These are phyloP conservation scores for Monosiga brevicollis DNA, from an alignment of 78 protist genomes.

Conservation along the genomic window DNA sequence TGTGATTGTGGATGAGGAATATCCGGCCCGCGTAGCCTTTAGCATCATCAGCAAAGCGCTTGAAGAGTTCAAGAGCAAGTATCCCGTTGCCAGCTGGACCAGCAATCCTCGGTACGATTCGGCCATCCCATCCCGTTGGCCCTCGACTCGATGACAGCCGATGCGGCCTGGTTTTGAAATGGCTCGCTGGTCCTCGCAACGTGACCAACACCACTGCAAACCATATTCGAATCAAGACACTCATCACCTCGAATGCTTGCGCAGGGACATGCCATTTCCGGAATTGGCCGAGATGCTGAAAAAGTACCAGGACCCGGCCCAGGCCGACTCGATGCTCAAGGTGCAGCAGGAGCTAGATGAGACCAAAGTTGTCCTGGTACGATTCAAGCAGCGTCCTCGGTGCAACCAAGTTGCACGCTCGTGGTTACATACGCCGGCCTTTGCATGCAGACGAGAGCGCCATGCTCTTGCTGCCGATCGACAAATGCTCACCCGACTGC, in stretches of 20 bases:
- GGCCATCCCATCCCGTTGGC: no score
- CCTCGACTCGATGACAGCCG: background rate
- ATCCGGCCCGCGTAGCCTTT: slow-evolving; percentile 43
- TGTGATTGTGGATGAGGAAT: slow-evolving; percentile 16
- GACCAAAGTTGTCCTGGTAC: slow-evolving; percentile 21
- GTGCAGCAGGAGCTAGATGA: slow-evolving; percentile 44
- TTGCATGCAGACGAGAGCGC: no score
- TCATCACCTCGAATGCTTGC: background rate
- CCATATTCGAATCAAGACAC: background rate
- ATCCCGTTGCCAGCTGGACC: background rate
- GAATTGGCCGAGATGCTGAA: background rate
- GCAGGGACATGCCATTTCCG: background rate
- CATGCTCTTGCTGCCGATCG: no score
- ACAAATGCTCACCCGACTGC: no score
- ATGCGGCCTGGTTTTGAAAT: background rate
- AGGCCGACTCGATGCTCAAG: slow-evolving; percentile 26
- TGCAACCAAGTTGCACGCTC: no score
- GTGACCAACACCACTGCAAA: background rate
- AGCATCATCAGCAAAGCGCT: slow-evolving; percentile 1
- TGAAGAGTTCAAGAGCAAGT: background rate
- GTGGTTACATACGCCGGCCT: no score
- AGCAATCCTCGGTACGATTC: no score
- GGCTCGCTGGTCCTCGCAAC: background rate
- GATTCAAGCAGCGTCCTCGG: background rate
- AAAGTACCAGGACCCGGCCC: slow-evolving; percentile 34